A percentile compares a stretch with the other conserved stretches of the same genome.
Evolutionary conservation across 2,329 filamentous ascomycete genomes (phyloP).

Genomic region (Colletotrichum phormii): DNA sequence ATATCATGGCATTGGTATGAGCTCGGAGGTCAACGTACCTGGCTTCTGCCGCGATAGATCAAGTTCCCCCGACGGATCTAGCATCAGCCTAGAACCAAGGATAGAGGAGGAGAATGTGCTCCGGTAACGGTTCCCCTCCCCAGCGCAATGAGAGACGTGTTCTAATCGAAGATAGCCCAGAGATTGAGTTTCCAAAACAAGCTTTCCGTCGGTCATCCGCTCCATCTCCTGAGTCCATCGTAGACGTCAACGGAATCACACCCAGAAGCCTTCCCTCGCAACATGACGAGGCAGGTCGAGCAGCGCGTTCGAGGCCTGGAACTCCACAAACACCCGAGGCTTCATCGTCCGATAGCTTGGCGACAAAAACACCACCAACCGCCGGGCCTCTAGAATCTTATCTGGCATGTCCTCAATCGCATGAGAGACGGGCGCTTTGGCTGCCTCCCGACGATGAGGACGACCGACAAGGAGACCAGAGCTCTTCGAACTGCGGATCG

Average conservation of each 20-base stretch:
- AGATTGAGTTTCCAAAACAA: not conserved
- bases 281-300: not conserved
- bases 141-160: not conserved
- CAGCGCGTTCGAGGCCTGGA: not conserved
- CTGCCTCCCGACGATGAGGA: not conserved
- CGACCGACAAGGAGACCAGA: not conserved
- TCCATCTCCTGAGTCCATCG: constrained; percentile 14
- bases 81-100: constrained; percentile 1
- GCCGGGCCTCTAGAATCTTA: constrained; percentile 1
- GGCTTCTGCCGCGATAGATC: not conserved
- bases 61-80: constrained; percentile 4
- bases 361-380: not conserved
- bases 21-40: not conserved
- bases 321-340: constrained; percentile 1
- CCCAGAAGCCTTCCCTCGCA: not conserved
- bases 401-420: not conserved
- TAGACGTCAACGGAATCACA: not conserved
- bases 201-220: constrained; percentile 7
- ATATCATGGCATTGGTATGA: constrained; percentile 15
- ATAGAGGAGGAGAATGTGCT: not conserved
- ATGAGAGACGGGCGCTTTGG: not conserved
- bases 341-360: not conserved
- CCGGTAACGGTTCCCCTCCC: not conserved
- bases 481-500: not conserved
- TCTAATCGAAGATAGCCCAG: not conserved